Evolutionary conservation across 78 protist species (phyloP).

Genomic region (Dictyostelium citrinum): DNA sequence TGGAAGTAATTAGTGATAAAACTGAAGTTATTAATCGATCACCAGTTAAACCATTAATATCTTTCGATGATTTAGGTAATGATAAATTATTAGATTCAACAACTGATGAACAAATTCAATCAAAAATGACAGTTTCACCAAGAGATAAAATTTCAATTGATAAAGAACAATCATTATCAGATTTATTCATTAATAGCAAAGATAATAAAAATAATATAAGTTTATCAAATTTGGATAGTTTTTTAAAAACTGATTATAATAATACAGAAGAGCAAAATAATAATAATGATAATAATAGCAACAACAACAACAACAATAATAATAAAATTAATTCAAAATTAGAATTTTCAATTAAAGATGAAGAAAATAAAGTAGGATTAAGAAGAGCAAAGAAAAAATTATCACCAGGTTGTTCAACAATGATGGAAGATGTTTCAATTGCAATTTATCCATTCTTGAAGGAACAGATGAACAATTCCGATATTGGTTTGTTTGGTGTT

Average conservation of each 20-base stretch:
- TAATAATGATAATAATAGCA: neutral
- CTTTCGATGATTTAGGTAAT: neutral
- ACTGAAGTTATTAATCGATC: neutral
- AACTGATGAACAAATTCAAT: neutral
- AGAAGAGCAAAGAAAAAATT: constrained; percentile 76
- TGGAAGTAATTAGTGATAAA: neutral
- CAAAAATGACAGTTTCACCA: neutral
- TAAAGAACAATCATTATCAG: constrained; percentile 9
- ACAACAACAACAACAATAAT: neutral
- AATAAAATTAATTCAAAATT: neutral
- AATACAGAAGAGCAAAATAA: too few relatives aligned
- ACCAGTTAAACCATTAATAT: neutral
- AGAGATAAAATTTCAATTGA: neutral
- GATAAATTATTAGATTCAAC: neutral
- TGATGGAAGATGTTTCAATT: constrained; percentile 77
- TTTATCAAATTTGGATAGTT: neutral
- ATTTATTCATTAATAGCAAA: neutral
- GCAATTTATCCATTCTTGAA: constrained; percentile 31
- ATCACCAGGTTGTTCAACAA: constrained; percentile 15
- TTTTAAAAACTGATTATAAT: neutral
- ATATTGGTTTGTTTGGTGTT: constrained; percentile 64
- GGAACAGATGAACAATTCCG: neutral
- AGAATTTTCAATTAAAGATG: constrained; percentile 34
- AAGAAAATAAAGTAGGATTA: constrained; percentile 61
- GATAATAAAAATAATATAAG: neutral